Conservation (phyloP, 2,329 filamentous ascomycete species). For the Nothopassalora personata region DNA sequence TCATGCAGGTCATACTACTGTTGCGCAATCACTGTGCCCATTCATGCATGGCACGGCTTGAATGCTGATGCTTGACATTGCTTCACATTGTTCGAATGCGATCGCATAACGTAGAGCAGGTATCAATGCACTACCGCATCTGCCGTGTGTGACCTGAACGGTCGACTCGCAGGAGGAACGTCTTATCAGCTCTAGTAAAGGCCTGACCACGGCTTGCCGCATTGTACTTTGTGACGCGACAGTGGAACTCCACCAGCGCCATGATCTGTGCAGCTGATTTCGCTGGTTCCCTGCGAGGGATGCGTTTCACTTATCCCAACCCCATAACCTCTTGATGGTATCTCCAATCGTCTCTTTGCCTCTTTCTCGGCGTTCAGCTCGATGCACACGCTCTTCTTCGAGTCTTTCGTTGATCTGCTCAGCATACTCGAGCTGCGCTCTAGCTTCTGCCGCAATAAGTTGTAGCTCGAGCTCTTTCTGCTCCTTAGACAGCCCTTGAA, state of each 20-base stretch:
- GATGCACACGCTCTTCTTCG: constrained; percentile 51
- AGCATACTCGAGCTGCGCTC: constrained; percentile 57
- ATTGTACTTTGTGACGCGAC: background rate
- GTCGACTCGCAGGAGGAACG: background rate
- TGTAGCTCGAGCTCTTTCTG: constrained; percentile 56
- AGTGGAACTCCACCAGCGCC: background rate
- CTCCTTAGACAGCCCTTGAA: constrained; percentile 26
- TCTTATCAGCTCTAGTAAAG: background rate
- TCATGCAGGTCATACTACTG: background rate
- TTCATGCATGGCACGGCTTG: background rate
- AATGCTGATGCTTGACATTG: background rate
- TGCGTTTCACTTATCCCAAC: constrained; percentile 1
- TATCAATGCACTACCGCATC: too few species aligned
- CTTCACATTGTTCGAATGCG: background rate
- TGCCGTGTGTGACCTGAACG: background rate
- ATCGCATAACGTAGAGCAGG: too few species aligned
- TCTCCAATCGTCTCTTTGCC: constrained; percentile 45
- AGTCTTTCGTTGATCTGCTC: constrained; percentile 51
- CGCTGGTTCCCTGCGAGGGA: background rate
- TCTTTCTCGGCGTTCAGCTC: constrained; percentile 53
- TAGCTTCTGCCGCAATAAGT: constrained; percentile 58
- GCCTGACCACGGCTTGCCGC: background rate
- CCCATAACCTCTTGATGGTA: constrained; percentile 18
- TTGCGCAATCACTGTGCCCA: too few species aligned
- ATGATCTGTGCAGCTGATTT: background rate